Base-by-base conservation (phyloP, 148 eudicot genomes). In the Dianthus caryophyllus region DNA sequence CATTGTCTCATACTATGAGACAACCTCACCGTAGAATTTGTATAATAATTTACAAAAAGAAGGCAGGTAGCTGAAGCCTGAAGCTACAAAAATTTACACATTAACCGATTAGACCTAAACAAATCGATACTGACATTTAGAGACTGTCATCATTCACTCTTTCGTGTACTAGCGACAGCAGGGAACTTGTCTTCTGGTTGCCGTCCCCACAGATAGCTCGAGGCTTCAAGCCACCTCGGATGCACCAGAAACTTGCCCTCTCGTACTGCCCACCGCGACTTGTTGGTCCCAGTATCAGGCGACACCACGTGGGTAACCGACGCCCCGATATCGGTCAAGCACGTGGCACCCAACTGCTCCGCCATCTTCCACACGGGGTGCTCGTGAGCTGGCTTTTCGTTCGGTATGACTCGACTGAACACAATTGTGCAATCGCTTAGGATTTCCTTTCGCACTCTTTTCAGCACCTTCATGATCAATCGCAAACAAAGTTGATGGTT, bases 141-240 rank as follows among this genome's bases (percentile, higher is more conserved):
- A 33, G 38, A 59, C 21, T 27, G 41, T 59, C 64, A 59, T 17
- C 21, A 11, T n/a, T n/a, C n/a, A 9, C 9, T 36, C 64, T 60
- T 60, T 38, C 24, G 33, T 15, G 5, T 36, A 60, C 47, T 60
- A 6, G 38, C 22, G 17, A 2, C 7, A 33, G 49, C 96, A 5
- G 97, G 84, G 66, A 83, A 91, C 25, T 88, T 77, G 38, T 91
- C 91, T 72, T 91, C 91, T 0, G 87, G 83, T 67, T 83, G 86
- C 74, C 79, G 84, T 51, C 68, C 43, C 96, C 97, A 91, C 15
- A 81, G 47, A 67, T 79, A 88, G 52, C 76, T 75, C 8, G 90
- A 58, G 56, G 96, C 96, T 78, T 86, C 96, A 0, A 91, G 76
- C 97, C 97, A 91, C 5, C 68, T 61, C 0, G 89, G 92, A 65